These are phyloP conservation scores for Cydonia oblonga DNA, from an alignment of 331 rosid genomes.

Conservation along the genomic window DNA sequence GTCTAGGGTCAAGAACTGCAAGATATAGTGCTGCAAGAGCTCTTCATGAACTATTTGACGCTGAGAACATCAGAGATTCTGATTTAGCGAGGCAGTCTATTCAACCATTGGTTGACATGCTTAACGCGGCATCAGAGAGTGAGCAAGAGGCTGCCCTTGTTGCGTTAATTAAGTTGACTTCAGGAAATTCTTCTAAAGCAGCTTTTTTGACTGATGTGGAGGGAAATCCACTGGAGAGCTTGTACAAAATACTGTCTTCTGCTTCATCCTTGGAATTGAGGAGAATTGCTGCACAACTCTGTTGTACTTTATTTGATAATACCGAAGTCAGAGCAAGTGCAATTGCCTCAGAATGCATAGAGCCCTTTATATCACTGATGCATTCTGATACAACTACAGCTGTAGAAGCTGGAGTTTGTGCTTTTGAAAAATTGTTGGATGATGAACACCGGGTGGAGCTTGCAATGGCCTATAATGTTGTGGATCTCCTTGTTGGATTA, in stretches of 20 bases:
- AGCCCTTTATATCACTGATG: slow-evolving; percentile 70
- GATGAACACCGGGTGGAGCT: slow-evolving; percentile 78
- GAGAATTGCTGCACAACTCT: slow-evolving; percentile 74
- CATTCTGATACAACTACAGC: slow-evolving; percentile 52
- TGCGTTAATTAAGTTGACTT: slow-evolving; percentile 64
- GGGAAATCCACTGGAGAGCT: slow-evolving; percentile 69
- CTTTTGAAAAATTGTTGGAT: slow-evolving; percentile 82
- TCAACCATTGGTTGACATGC: slow-evolving; percentile 89
- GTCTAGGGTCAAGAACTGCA: slow-evolving; percentile 90
- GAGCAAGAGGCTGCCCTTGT: slow-evolving; percentile 88
- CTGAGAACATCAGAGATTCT: slow-evolving; percentile 56
- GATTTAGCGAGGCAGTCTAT: slow-evolving; percentile 76
- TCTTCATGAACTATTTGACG: slow-evolving; percentile 62
- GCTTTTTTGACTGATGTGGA: slow-evolving; percentile 52
- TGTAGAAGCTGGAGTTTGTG: slow-evolving; percentile 78
- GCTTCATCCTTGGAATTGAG: slow-evolving; percentile 66
- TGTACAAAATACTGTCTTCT: slow-evolving; percentile 62
- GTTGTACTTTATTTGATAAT: slow-evolving; percentile 54
- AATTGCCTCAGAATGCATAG: slow-evolving; percentile 56
- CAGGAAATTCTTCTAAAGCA: slow-evolving; percentile 56
- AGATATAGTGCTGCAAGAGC: slow-evolving; percentile 89
- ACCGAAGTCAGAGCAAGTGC: slow-evolving; percentile 62
- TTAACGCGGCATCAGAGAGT: slow-evolving; percentile 59
- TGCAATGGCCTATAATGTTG: slow-evolving; percentile 56
- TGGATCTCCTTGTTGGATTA: slow-evolving; percentile 78